Percentiles rank a stretch among this genome's conserved stretches.
These are phyloP conservation scores for Ophiosphaerella herpotricha DNA, from an alignment of 2,329 filamentous ascomycete species.

Conservation along the genomic window DNA sequence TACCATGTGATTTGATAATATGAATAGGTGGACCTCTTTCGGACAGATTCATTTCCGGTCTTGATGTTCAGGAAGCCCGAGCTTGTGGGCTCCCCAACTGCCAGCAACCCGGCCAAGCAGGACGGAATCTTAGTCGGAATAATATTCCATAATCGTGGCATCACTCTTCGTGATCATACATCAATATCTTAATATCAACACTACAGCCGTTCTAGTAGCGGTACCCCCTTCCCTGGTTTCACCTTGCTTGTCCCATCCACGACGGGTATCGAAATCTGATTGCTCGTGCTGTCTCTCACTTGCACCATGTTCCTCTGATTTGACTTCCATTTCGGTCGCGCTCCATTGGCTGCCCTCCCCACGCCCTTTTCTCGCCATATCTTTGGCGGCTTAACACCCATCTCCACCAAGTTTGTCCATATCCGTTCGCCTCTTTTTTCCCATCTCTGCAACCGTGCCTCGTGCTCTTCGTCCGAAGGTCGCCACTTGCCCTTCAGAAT, in stretches of 20 bases:
- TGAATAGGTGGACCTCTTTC: too few species aligned
- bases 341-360: conserved; percentile 33
- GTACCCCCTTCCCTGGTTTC: conserved; percentile 3
- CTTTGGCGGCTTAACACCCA: conserved; percentile 61
- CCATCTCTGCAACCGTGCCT: conserved; percentile 51
- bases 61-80: too few species aligned
- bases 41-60: too few species aligned
- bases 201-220: conserved; percentile 14
- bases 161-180: too few species aligned
- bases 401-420: conserved; percentile 53
- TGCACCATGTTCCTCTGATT: conserved; percentile 32
- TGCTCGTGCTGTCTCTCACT: conserved; percentile 31
- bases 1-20: neutral
- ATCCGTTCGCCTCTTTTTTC: conserved; percentile 55
- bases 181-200: too few species aligned
- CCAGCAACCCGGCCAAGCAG: too few species aligned
- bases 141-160: too few species aligned
- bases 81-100: too few species aligned
- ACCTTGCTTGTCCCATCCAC: conserved; percentile 24
- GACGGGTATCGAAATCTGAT: conserved; percentile 38
- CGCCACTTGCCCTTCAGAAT: conserved; percentile 82
- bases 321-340: conserved; percentile 42
- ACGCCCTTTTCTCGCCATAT: conserved; percentile 56
- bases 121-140: too few species aligned
- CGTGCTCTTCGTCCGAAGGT: conserved; percentile 57